A percentile compares a stretch with the other conserved stretches of the same genome.
phyloP scores from a whole-genome alignment of 202 grass and related monocot genomes.

The Schoenoplectus triqueter region DNA sequence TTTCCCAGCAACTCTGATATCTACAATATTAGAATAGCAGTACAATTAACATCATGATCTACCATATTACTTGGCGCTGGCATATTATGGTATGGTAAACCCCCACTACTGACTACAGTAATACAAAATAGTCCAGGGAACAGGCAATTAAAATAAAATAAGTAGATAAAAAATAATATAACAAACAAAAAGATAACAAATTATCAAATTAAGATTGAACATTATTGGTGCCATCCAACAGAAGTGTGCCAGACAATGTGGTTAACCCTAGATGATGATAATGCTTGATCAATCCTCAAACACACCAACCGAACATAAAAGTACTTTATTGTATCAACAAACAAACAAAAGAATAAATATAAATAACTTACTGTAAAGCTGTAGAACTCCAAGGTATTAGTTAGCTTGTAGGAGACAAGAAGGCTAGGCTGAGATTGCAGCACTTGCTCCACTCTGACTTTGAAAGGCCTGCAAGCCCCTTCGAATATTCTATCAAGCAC shows the following conservation, averaged over 20 bases:
- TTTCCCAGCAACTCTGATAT: slow-evolving; percentile 91
- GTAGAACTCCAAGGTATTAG: slow-evolving; percentile 97
- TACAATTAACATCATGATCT: slow-evolving; percentile 31
- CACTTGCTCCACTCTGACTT: slow-evolving; percentile 98
- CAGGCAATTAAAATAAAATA: background rate
- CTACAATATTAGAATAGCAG: slow-evolving; percentile 51
- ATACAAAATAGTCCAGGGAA: background rate
- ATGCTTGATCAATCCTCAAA: no score
- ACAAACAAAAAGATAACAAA: background rate
- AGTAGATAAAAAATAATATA: background rate
- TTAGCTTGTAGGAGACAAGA: slow-evolving; percentile 86
- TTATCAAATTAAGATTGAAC: no score
- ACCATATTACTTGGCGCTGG: slow-evolving; percentile 27
- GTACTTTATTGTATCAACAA: background rate
- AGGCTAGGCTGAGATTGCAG: slow-evolving; percentile 67
- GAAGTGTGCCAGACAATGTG: no score
- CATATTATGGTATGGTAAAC: slow-evolving; percentile 3
- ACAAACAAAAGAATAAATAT: background rate
- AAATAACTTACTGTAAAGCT: slow-evolving; percentile 72
- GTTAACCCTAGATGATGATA: no score
- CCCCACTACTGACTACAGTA: background rate
- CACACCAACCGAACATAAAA: no score
- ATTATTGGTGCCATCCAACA: no score
- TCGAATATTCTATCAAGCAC: slow-evolving; percentile 99
- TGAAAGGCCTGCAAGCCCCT: slow-evolving; percentile 97